These are phyloP conservation scores for Pisolithus tinctorius DNA, from an alignment of 768 basidiomycete species.

Conservation along the genomic window DNA sequence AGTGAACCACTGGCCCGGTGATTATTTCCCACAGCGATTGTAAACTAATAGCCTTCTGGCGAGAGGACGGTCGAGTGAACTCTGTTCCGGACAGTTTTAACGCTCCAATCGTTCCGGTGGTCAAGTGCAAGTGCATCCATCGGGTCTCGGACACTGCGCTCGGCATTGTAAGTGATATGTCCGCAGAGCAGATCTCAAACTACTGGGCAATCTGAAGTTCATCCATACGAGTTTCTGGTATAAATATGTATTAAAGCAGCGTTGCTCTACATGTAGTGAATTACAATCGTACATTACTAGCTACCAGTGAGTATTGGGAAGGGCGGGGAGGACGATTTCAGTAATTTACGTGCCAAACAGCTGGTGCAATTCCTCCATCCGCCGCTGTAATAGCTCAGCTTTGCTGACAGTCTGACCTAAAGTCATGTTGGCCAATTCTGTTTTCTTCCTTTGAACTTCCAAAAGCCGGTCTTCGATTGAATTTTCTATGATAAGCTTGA, in stretches of 20 bases:
- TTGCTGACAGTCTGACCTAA: slow-evolving; percentile 83
- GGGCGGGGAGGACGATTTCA: slow-evolving; percentile 5
- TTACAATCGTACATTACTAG: slow-evolving; percentile 18
- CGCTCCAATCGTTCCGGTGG: no score
- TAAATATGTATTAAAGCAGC: slow-evolving; percentile 26
- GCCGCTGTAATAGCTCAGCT: slow-evolving; percentile 77
- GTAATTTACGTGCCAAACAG: slow-evolving; percentile 51
- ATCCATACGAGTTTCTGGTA: not conserved
- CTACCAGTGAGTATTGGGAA: not conserved
- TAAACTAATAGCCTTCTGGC: no score
- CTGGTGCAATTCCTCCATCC: slow-evolving; percentile 81
- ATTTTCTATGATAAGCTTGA: slow-evolving; percentile 91
- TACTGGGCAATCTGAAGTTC: no score
- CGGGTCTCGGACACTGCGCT: no score
- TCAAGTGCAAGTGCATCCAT: no score
- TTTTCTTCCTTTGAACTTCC: slow-evolving; percentile 93
- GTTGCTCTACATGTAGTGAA: slow-evolving; percentile 23
- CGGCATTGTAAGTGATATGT: no score
- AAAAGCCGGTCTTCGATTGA: slow-evolving; percentile 91
- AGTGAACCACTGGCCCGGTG: no score
- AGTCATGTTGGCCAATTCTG: slow-evolving; percentile 90
- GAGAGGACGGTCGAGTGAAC: no score
- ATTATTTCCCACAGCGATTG: no score
- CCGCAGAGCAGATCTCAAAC: no score
- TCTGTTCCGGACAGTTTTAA: no score